Base-by-base conservation (phyloP, 108 stramenopile genomes). In the Cyclostephanos invisitatus region DNA sequence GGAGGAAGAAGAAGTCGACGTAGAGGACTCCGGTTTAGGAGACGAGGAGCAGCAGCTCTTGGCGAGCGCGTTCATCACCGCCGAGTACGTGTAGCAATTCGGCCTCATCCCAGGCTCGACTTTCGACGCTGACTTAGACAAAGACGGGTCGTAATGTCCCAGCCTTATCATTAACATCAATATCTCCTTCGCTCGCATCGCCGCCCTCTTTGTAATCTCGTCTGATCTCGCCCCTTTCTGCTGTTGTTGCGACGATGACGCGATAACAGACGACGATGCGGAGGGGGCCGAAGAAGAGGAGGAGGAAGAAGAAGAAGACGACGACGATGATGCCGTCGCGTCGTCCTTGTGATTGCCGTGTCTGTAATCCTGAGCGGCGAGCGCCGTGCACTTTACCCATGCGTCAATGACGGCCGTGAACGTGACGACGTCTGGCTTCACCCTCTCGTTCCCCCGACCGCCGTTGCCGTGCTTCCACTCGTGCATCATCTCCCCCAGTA, bases 371-470 rank as follows among this genome's bases (percentile, higher is more conserved):
- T 81, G 80, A 8, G 56, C 56, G 29, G 80, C 80, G 38, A 81
- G 36, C 14, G 80, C 80, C 8, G 78, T 80, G 48, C 83, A 80
- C 48, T 83, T 83, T 29, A 80, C 83, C 77, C 77, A 83, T 3
- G 83, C 83, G 15, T 83, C 83, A 44, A 83, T 80, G 35, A 90
- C 72, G 4, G 88, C 85, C 0, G 81, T 83, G 55, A 93, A 87
- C 0, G 88, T 85, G 9, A 87, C 74, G 7, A 88, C 85, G 64
- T 93, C 89, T 0, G 92, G 92, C 57, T 78, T 78, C 14, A 89
- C 67, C 20, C 78, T 59, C 10, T 77, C 70, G 65, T 84, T 78
- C 42, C 77, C 72, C 27, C 49, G 1, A 36, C 61, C 28, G 15
- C 22, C 36, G 3, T 27, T 57, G 10, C 78, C 83, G 36, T 64